A percentile compares a stretch with the other conserved stretches of the same genome.
Conservation (phyloP, 257 asterid genomes). For the Perilla frutescens region DNA sequence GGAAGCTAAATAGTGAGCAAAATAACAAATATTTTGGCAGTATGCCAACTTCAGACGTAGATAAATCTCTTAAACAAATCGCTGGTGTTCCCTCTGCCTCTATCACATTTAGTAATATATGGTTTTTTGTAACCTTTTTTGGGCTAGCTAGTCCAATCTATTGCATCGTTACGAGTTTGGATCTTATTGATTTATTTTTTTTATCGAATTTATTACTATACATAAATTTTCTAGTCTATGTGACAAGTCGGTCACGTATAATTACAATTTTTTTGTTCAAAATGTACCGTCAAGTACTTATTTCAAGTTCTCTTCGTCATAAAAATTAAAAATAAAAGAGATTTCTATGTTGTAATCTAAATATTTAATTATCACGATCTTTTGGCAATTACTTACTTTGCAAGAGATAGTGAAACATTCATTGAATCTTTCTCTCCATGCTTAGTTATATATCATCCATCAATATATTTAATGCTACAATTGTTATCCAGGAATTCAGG, state of each 20-base stretch:
- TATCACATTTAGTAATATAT: neutral
- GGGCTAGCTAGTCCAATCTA: neutral
- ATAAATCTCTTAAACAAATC: neutral
- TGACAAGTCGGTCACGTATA: no score
- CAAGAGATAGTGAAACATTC: constrained; percentile 31
- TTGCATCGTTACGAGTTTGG: no score
- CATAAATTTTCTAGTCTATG: no score
- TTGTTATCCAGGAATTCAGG: constrained; percentile 17
- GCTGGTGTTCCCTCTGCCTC: constrained; percentile 13
- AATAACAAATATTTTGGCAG: constrained; percentile 29
- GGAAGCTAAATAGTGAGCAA: constrained; percentile 23
- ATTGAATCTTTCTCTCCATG: constrained; percentile 28
- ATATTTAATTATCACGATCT: no score
- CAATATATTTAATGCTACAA: constrained; percentile 6
- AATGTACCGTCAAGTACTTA: no score
- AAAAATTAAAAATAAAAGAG: neutral
- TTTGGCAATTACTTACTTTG: constrained; percentile 1
- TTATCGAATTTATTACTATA: no score
- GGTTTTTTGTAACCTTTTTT: neutral
- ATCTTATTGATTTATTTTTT: no score
- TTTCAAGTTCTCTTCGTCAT: no score
- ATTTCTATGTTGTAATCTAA: constrained; percentile 14
- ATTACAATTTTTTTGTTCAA: no score
- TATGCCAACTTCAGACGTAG: neutral
- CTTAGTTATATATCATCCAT: constrained; percentile 28